These are phyloP conservation scores for Rhynchosporium secalis DNA, from an alignment of 2,329 filamentous ascomycete genomes.

Conservation along the genomic window DNA sequence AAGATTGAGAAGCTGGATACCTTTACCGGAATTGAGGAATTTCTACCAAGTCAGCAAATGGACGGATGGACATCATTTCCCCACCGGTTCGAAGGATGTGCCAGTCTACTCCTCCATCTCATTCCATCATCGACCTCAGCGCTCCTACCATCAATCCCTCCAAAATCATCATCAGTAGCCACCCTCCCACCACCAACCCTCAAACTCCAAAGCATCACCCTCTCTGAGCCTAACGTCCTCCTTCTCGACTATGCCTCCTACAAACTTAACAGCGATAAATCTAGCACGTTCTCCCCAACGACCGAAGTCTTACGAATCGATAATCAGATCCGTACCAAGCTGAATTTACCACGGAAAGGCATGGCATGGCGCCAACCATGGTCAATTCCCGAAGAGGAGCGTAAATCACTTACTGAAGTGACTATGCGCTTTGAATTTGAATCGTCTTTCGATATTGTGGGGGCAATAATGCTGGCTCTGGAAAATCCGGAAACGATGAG, in stretches of 20 bases:
- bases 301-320: constrained; percentile 38
- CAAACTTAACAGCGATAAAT: constrained; percentile 24
- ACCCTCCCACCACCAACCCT: background rate
- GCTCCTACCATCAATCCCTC: constrained; percentile 27
- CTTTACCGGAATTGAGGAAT: constrained; percentile 30
- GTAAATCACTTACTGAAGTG: constrained; percentile 28
- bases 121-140: constrained; percentile 13
- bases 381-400: constrained; percentile 29
- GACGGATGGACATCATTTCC: constrained; percentile 34
- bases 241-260: constrained; percentile 39
- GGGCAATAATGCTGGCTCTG: constrained; percentile 31
- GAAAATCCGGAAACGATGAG: constrained; percentile 33
- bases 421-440: constrained; percentile 35
- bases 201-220: constrained; percentile 22
- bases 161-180: background rate
- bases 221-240: constrained; percentile 40
- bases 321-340: constrained; percentile 34
- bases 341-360: constrained; percentile 36
- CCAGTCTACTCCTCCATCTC: constrained; percentile 36
- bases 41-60: constrained; percentile 10
- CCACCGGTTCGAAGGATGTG: constrained; percentile 38
- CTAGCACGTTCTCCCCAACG: constrained; percentile 27
- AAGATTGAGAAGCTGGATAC: constrained; percentile 36
- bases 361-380: constrained; percentile 38
- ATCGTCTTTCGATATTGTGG: constrained; percentile 26